Evolutionary conservation across 352 stramenopile species (phyloP), one percentile per base, ranked within the genome.

Genomic region (Achlya hypogyna): DNA sequence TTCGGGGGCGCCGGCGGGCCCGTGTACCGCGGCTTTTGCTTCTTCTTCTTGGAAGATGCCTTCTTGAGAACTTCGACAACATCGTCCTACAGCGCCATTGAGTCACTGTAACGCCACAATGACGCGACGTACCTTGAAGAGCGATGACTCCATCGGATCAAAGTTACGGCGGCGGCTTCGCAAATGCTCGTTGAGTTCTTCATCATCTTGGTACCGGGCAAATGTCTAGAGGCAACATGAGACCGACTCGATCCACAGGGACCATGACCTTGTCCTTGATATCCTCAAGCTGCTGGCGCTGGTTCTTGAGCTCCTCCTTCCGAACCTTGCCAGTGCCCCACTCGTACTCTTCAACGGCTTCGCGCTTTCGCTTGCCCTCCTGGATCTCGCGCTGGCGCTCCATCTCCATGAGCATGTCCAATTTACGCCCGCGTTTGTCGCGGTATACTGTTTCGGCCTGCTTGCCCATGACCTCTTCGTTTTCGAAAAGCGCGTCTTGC

Each of bases 361-460:
- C 73, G n/a, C 79, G 81, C 67, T 89, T 81, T 23, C 77, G 75
- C 63, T 93, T 90, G 51, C 81, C 83, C 18, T 90, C 84, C 29
- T 87, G 51, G 49, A 91, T 72, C 71, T 93, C 84, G 51, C 90
- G 82, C 64, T 93, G 84, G 25, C 78, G 79, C 69, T 88, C 78
- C 71, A 93, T 81, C 53, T 93, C 84, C 63, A 86, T 93, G 3
- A 93, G 72, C 81, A 93, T 93, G 59, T 93, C 83, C 45, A 93
- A 63, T 71, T 93, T 93, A 42, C 82, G 81, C 18, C 53, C 84
- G 28, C 84, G 82, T 66, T 88, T 88, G 62, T 93, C 84, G 59
- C 84, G 82, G 73, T 93, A 93, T 63, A 93, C 81, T 1, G 84
- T 93, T 72, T 90, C 80, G 9, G 84, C 81, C 32, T 91, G 81